A percentile compares a stretch with the other conserved stretches of the same genome.
Evolutionary conservation across 192 early-diverging fungal genomes (phyloP).

Genomic region (Chytriomyces sp.): DNA sequence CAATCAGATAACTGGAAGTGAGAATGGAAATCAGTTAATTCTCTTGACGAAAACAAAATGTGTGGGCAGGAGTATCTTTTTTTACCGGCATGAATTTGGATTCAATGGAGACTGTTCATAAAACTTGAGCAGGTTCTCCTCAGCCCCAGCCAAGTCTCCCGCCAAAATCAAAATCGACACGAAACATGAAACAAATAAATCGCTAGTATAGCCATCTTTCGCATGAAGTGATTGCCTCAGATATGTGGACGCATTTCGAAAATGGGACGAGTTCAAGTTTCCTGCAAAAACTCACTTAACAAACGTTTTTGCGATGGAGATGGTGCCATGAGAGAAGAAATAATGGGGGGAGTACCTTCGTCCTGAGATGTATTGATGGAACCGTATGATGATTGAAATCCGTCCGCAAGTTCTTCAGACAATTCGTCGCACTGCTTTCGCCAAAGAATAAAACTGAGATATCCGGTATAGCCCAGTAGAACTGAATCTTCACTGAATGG

Average conservation of each 20-base stretch:
- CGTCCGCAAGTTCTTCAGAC: not conserved
- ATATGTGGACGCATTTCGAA: not conserved
- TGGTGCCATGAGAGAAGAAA: no score
- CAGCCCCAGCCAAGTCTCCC: not conserved
- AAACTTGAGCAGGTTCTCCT: not conserved
- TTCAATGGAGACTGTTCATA: not conserved
- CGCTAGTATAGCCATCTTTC: not conserved
- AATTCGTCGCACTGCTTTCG: slow-evolving; percentile 7
- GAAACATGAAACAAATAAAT: slow-evolving; percentile 7
- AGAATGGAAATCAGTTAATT: not conserved
- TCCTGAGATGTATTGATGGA: no score
- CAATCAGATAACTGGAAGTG: not conserved
- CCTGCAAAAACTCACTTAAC: not conserved
- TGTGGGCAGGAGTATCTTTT: not conserved
- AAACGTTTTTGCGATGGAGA: no score
- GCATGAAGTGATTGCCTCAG: not conserved
- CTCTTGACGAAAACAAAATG: not conserved
- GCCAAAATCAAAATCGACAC: not conserved
- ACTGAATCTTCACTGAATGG: slow-evolving; percentile 13
- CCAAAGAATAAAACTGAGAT: slow-evolving; percentile 12
- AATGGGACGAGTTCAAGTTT: slow-evolving; percentile 5
- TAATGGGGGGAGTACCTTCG: no score
- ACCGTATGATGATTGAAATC: not conserved
- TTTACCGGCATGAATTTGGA: slow-evolving; percentile 9
- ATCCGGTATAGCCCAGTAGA: slow-evolving; percentile 9